Base-by-base conservation (phyloP, 2,329 filamentous ascomycete species). In the Cadophora sp. region DNA sequence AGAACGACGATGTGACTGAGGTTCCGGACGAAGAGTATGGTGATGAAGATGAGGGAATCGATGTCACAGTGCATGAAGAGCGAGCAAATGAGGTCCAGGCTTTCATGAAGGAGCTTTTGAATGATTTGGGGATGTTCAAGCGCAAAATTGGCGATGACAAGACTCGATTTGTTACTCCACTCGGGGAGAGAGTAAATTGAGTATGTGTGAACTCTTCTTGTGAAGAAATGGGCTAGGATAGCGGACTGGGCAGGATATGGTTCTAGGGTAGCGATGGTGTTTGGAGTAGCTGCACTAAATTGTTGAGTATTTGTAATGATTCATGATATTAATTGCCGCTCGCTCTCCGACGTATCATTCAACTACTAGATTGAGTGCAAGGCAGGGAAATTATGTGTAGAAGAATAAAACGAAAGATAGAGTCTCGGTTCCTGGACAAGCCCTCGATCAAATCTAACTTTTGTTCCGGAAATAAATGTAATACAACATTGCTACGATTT, bases 61-160 rank as follows among this genome's bases (percentile, higher is more conserved):
- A 82, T 60, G 80, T 82, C 48, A 83, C 80, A 69, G 83, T 84
- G 11, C 80, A 83, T 69, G 85, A 87, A 64, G 81, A 87, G 61
- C 83, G 83, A 55, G 85, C 85, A 19, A 83, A 85, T 50, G 86
- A 94, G 70, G 87, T 94, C 82, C 92, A 97, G 77, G 89, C 90
- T n/a, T 89, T 93, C 76, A 95, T 97, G 84, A 89, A 94, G 73
- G 90, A 91, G 43, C 86, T 98, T 76, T 83, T 99, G 72, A 89
- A 89, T 73, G 94, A 98, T 74, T 78, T 97, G 65, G 87, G 86
- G 34, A 79, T 95, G 77, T 97, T 97, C 82, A 91, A 91, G 79
- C 89, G 89, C 75, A 98, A 97, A 82, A 89, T 98, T 71, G 89
- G 88, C 7, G 93, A 96, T 75, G 96, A 98, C 78, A 87, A 92